A percentile compares a stretch with the other conserved stretches of the same genome.
Conservation (phyloP, 2,329 filamentous ascomycete species). For the Botrytis cinerea region DNA sequence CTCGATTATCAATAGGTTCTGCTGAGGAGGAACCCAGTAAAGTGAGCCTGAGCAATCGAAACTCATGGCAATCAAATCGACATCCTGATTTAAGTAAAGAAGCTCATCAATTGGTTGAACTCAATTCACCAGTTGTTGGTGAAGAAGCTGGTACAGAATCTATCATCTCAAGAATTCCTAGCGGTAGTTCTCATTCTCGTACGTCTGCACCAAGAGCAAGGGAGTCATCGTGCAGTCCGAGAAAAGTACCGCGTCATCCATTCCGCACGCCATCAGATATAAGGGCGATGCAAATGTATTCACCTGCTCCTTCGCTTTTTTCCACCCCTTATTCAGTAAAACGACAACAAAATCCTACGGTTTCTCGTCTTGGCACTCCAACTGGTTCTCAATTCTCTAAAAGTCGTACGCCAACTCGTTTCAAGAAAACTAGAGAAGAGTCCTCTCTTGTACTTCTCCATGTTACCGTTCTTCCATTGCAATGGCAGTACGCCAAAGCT, state of each 20-base stretch:
- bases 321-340: conserved; percentile 59
- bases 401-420: conserved; percentile 54
- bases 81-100: conserved; percentile 15
- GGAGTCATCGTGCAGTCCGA: conserved; percentile 46
- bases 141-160: conserved; percentile 43
- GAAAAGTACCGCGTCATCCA: conserved; percentile 59
- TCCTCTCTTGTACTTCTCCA: conserved; percentile 76
- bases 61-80: conserved; percentile 17
- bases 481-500: conserved; percentile 63
- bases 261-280: conserved; percentile 72
- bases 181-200: conserved; percentile 37
- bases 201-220: conserved; percentile 41
- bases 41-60: conserved; percentile 10
- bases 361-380: conserved; percentile 60
- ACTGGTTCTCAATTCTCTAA: conserved; percentile 38
- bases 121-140: conserved; percentile 37
- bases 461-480: conserved; percentile 71
- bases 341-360: conserved; percentile 47
- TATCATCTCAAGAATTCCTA: conserved; percentile 48
- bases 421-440: conserved; percentile 58
- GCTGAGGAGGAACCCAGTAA: conserved; percentile 30
- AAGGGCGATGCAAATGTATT: conserved; percentile 71
- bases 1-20: conserved; percentile 37
- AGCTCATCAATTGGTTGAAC: conserved; percentile 32
- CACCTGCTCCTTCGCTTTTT: conserved; percentile 59